Base-by-base conservation (phyloP, 495 filamentous ascomycete genomes). In the Trichoderma parareesei region DNA sequence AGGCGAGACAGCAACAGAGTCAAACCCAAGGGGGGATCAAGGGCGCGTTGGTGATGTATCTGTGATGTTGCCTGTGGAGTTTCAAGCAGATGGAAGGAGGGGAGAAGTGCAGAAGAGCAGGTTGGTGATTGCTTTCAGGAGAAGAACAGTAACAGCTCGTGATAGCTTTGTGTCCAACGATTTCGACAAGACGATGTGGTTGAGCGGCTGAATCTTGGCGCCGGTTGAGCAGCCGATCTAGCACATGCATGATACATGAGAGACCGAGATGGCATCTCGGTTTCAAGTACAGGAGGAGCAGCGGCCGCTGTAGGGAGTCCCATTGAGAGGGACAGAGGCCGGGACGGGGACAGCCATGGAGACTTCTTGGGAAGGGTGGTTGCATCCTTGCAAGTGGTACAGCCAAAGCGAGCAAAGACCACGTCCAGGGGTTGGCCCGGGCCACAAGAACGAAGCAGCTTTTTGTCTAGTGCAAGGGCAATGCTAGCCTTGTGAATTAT, bases 1-100 rank as follows among this genome's bases (percentile, higher is more conserved):
- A 57, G 11, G 53, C 53, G 18, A 57, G 53, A 57, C 53, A 57
- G 27, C 6, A 14, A 20, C 46, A 57, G 53, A 57, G 53, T 57
- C 53, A 57, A 37, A 57, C 53, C 10, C 53, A 57, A 57, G 53
- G 53, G 53, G 37, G 35, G 53, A 57, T 27, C 27, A 27, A 27
- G 27, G 27, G 27, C 7, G 20, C 20, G 46, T 49, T 49, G 46
- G 46, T 49, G 18, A 9, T 35, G 11, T 13, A 27, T 57, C 11
- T 57, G 27, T 33, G 35, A 9, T 57, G 7, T 37, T 13, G 53
- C 33, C 6, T 16, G 2, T 16, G 37, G 27, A 5, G 53, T 35
- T 11, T 16, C 37, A 10, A n/a, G 9, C 2, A 57, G 33, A 37
- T 35, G 53, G 9, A 13, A 57, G 33, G 37, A 11, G 11, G 14